These are phyloP conservation scores for Barnettozyma populi DNA, from an alignment of 805 yeast species.

Conservation along the genomic window DNA sequence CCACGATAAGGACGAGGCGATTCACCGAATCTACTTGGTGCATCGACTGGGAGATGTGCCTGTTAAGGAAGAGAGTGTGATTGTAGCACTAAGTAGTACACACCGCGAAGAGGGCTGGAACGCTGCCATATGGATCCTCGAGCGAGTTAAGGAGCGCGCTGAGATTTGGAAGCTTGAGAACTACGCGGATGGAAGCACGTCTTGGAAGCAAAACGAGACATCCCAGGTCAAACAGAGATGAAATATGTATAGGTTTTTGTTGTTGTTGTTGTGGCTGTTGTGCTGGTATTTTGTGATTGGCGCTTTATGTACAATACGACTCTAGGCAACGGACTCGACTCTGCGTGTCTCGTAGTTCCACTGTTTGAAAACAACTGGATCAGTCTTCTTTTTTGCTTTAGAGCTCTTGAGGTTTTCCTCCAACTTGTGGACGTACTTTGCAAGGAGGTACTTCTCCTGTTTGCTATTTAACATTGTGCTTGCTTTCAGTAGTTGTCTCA, in stretches of 20 bases:
- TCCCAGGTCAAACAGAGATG: constrained; percentile 9
- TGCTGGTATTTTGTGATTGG: no score
- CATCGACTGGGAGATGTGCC: constrained; percentile 47
- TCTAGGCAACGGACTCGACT: constrained; percentile 42
- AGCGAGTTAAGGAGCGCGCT: constrained; percentile 36
- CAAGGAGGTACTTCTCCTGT: constrained; percentile 29
- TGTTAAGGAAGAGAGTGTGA: constrained; percentile 40
- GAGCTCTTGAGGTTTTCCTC: constrained; percentile 52
- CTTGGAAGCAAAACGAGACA: constrained; percentile 41
- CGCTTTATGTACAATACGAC: constrained; percentile 14
- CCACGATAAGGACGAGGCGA: constrained; percentile 14
- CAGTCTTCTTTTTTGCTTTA: constrained; percentile 25
- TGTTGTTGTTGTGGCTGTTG: constrained; percentile 21
- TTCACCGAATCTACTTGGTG: constrained; percentile 35
- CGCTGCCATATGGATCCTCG: constrained; percentile 39
- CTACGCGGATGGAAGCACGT: constrained; percentile 34
- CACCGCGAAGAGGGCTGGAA: constrained; percentile 46
- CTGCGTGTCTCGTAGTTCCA: constrained; percentile 54
- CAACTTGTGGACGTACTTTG: constrained; percentile 33
- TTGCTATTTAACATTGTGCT: constrained; percentile 27
- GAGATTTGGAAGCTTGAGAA: constrained; percentile 50
- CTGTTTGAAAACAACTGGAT: constrained; percentile 44
- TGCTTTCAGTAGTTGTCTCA: constrained; percentile 38
- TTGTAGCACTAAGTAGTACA: constrained; percentile 38
- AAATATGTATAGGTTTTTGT: background rate